A percentile compares a stretch with the other conserved stretches of the same genome.
Evolutionary conservation across 805 yeast genomes (phyloP).

Genomic region (Wickerhamomyces bisporus): DNA sequence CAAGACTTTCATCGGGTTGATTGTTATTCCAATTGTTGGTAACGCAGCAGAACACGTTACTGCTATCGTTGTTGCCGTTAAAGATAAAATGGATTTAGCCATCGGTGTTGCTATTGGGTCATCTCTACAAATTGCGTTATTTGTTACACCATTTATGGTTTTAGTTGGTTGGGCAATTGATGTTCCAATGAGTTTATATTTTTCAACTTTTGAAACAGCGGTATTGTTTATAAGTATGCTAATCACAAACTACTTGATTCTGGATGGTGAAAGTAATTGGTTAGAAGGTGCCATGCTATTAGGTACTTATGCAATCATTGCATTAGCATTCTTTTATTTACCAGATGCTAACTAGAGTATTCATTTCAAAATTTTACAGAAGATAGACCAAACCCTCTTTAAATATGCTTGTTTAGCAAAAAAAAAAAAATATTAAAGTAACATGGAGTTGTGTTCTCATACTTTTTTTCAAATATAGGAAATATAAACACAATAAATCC

Average conservation of each 20-base stretch:
- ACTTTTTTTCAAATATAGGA: too few species aligned
- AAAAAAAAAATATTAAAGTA: too few species aligned
- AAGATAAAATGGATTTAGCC: constrained; percentile 96
- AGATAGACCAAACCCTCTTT: too few species aligned
- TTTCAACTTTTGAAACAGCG: constrained; percentile 91
- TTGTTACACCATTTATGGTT: constrained; percentile 94
- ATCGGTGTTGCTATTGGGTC: constrained; percentile 96
- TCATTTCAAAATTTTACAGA: too few species aligned
- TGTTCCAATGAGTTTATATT: constrained; percentile 88
- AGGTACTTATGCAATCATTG: constrained; percentile 80
- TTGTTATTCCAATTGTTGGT: constrained; percentile 94
- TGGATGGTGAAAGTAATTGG: constrained; percentile 97
- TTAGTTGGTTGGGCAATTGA: constrained; percentile 88
- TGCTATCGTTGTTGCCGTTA: constrained; percentile 89
- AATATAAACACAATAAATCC: too few species aligned
- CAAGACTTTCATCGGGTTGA: constrained; percentile 91
- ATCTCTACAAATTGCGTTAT: constrained; percentile 89
- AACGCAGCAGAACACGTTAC: constrained; percentile 99
- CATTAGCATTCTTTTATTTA: constrained; percentile 83
- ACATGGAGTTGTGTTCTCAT: too few species aligned
- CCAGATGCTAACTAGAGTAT: constrained; percentile 62
- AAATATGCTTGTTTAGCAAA: too few species aligned
- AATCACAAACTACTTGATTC: constrained; percentile 77
- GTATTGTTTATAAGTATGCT: constrained; percentile 86
- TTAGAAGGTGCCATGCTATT: constrained; percentile 91